Conservation (phyloP, 139 green algal genomes). For the Deuterostichococcus epilithicus region DNA sequence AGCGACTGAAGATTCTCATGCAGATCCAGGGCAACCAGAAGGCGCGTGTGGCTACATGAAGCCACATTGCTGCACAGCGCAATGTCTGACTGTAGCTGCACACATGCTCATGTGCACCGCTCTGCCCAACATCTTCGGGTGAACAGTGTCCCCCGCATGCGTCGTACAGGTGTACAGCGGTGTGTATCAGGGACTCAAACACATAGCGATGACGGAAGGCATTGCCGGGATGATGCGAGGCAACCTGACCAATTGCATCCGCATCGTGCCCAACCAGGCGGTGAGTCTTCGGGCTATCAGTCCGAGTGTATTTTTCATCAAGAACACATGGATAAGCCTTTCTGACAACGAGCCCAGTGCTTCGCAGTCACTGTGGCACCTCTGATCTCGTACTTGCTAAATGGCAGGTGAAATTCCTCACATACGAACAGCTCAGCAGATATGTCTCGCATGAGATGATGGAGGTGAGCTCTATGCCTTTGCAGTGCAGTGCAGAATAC, state of each 20-base stretch:
- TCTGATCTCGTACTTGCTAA: background rate
- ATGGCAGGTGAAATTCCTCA: constrained; percentile 82
- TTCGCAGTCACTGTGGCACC: too few relatives aligned
- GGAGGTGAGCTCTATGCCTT: background rate
- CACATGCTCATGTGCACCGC: too few relatives aligned
- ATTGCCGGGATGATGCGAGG: constrained; percentile 91
- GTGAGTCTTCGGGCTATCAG: too few relatives aligned
- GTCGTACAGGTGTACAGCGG: constrained; percentile 66
- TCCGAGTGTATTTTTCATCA: too few relatives aligned
- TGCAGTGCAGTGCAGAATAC: constrained; percentile 14
- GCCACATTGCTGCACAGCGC: too few relatives aligned
- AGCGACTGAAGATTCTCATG: constrained; percentile 98
- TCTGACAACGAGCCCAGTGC: too few relatives aligned
- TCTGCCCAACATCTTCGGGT: too few relatives aligned
- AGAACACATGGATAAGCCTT: too few relatives aligned
- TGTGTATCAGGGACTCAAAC: constrained; percentile 78
- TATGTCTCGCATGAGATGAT: constrained; percentile 11
- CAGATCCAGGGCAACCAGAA: constrained; percentile 93
- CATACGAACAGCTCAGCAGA: constrained; percentile 90
- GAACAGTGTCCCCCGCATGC: too few relatives aligned
- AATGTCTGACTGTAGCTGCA: too few relatives aligned
- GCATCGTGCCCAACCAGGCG: constrained; percentile 96
- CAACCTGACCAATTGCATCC: constrained; percentile 97
- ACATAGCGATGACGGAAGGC: constrained; percentile 84
- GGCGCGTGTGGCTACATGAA: too few relatives aligned